A percentile compares a stretch with the other conserved stretches of the same genome.
phyloP scores from a whole-genome alignment of 805 yeast species.

The Yueomyces sp. region DNA sequence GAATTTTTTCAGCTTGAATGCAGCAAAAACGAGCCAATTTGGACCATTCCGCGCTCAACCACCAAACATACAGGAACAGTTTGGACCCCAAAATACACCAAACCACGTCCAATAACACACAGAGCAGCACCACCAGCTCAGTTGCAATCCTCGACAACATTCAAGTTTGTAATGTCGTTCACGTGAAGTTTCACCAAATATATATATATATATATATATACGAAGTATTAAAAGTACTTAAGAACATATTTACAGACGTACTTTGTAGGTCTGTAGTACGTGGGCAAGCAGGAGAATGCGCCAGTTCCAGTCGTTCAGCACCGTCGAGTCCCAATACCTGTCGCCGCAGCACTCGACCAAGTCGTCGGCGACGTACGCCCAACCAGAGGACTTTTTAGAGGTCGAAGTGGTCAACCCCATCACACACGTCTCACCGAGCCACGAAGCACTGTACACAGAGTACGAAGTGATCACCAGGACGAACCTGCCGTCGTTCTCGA shows the following conservation, averaged over 20 bases:
- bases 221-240: slow-evolving; percentile 22
- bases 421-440: slow-evolving; percentile 22
- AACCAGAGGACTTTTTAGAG: slow-evolving; percentile 88
- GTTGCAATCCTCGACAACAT: no score
- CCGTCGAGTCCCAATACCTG: slow-evolving; percentile 12
- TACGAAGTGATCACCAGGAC: slow-evolving; percentile 85
- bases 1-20: no score
- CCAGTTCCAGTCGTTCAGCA: slow-evolving; percentile 18
- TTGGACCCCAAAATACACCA: no score
- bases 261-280: slow-evolving; percentile 11
- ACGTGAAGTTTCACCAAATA: slow-evolving; percentile 3
- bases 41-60: no score
- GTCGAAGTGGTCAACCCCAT: slow-evolving; percentile 50
- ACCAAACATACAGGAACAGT: no score
- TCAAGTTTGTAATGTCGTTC: slow-evolving; percentile 4
- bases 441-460: slow-evolving; percentile 54
- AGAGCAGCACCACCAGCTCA: no score
- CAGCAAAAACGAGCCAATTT: no score
- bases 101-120: no score
- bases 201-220: slow-evolving; percentile 3
- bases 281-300: slow-evolving; percentile 5
- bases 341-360: slow-evolving; percentile 33
- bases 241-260: slow-evolving; percentile 18
- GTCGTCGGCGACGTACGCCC: slow-evolving; percentile 76
- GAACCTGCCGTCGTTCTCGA: slow-evolving; percentile 76